Evolutionary conservation across 2,329 filamentous ascomycete genomes (phyloP).

Genomic region (Aureobasidium musti): DNA sequence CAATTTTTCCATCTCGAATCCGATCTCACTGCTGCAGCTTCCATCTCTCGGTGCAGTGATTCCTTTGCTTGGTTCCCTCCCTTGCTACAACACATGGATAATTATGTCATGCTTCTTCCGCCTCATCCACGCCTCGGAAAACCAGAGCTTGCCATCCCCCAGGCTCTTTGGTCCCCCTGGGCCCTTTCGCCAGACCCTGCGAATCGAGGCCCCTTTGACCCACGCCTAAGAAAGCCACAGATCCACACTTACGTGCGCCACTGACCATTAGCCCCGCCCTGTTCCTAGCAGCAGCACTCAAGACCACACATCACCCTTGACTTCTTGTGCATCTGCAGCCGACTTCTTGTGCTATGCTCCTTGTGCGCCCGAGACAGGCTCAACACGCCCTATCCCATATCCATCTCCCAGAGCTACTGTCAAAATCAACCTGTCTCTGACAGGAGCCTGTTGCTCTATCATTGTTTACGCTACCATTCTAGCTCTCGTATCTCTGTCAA

Average conservation of each 20-base stretch:
- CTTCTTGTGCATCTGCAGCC: conserved; percentile 7
- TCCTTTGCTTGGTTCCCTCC: background rate
- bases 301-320: conserved; percentile 6
- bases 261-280: conserved; percentile 9
- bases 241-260: conserved; percentile 1
- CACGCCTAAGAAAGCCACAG: conserved; percentile 2
- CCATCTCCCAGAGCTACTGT: background rate
- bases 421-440: background rate
- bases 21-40: background rate
- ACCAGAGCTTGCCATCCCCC: too few relatives aligned
- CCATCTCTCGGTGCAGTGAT: background rate
- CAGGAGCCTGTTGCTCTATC: background rate
- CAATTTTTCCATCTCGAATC: background rate
- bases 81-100: background rate
- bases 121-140: background rate
- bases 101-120: background rate
- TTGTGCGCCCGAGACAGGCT: background rate
- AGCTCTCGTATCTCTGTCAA: background rate
- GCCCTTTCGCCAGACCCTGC: conserved; percentile 10
- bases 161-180: background rate
- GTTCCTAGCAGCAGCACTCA: background rate
- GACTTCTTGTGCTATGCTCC: conserved; percentile 3
- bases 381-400: background rate
- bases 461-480: background rate
- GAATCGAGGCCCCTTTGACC: background rate